Evolutionary conservation across 2,329 filamentous ascomycete species (phyloP).

Genomic region (Arthrobotrys iridis): DNA sequence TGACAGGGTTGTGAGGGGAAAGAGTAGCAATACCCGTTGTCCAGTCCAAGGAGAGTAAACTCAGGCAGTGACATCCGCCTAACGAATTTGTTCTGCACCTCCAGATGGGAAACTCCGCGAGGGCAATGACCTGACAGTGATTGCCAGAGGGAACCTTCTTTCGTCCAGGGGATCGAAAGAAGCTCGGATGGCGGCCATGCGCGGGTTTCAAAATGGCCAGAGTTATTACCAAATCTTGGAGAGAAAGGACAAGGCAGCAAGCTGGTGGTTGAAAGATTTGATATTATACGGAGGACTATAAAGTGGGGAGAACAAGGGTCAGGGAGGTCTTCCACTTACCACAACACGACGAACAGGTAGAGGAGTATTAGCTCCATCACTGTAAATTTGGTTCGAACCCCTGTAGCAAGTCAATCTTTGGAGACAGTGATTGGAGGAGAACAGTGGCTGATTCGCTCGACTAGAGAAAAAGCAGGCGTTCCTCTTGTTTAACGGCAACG

Average conservation of each 20-base stretch:
- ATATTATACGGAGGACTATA: constrained; percentile 25
- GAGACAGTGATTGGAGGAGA: constrained; percentile 37
- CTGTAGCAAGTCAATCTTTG: constrained; percentile 31
- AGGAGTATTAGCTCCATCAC: constrained; percentile 40
- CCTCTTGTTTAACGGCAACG: constrained; percentile 41
- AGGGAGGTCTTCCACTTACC: constrained; percentile 33
- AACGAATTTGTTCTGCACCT: constrained; percentile 25
- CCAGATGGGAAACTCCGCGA: constrained; percentile 22
- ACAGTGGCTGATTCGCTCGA: constrained; percentile 2
- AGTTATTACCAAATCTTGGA: constrained; percentile 9
- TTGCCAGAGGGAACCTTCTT: neutral
- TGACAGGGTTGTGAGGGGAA: constrained; percentile 21
- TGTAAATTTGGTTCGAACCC: constrained; percentile 34
- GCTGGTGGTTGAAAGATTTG: constrained; percentile 23
- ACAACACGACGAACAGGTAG: constrained; percentile 51
- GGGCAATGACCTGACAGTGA: constrained; percentile 11
- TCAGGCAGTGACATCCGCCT: constrained; percentile 27
- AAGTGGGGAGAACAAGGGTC: constrained; percentile 29
- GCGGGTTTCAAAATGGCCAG: constrained; percentile 5
- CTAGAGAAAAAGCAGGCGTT: constrained; percentile 20
- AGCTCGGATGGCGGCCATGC: constrained; percentile 2
- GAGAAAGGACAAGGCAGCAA: constrained; percentile 22
- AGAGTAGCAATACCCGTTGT: constrained; percentile 14
- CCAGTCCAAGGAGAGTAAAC: neutral
- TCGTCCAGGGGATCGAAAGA: constrained; percentile 6